Base-by-base conservation (phyloP, 495 filamentous ascomycete species). In the Penicillium pancosmium region DNA sequence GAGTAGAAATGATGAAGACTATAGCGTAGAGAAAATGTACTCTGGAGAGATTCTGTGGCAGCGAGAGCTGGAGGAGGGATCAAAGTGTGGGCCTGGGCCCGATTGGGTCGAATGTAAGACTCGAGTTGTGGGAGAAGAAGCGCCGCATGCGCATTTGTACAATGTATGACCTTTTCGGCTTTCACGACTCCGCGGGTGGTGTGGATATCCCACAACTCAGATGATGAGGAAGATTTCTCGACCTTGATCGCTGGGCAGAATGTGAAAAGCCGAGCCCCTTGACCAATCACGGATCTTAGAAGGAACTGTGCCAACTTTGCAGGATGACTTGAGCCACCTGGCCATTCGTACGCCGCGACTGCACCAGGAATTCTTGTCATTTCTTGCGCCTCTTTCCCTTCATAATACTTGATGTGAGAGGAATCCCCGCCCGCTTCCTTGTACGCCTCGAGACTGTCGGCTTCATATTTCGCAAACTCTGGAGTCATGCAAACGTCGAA, bases 401-500 rank as follows among this genome's bases (percentile, higher is more conserved):
- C 57, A 12, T 68, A 66, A 27, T 51, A 64, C 23, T 52, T 61
- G 50, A 73, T 67, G 18, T 71, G 67, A 1, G 67, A 68, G 8
- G 58, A 49, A 55, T 71, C 66, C 0, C 68, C 71, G 0, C 71
- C 71, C 18, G 71, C 71, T 1, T 54, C 23, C 13, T 59, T 61
- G 31, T 68, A 73, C 34, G 61, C 61, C n/a, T 65, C 54, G 9
- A 73, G 38, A 31, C 65, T 70, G 11, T 65, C 63, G 1, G 63
- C 61, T 41, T 69, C 67, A 27, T 71, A 67, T 16, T 55, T 54
- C 2, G 69, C 68, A 34, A 73, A 70, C 18, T 71, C 67, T 0
- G 55, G 55, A 0, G 68, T 71, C 67, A 73, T 71, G 51, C 71
- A 73, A 7, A 73, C 65, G 23, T 73, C 71, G 15, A 71, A 70